Conservation (phyloP, 2,329 filamentous ascomycete species). For the Penicillium sp. region DNA sequence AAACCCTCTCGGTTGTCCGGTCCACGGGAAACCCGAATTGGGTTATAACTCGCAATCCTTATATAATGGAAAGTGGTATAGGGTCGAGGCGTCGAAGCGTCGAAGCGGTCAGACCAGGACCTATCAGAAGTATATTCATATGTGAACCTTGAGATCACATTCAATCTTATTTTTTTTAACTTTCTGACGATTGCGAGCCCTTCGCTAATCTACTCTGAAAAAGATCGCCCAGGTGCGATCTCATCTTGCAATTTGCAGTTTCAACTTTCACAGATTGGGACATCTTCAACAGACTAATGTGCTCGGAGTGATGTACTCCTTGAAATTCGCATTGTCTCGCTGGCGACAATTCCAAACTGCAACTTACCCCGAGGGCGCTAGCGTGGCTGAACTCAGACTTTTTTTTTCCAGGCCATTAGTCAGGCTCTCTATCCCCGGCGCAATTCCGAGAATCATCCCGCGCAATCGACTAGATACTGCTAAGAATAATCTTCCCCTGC, state of each 20-base stretch:
- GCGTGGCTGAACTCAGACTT: slow-evolving; percentile 21
- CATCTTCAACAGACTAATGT: not conserved
- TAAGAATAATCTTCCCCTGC: slow-evolving; percentile 5
- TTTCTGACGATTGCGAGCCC: slow-evolving; percentile 2
- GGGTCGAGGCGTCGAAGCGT: slow-evolving; percentile 15
- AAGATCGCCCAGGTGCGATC: not conserved
- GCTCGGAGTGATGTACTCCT: slow-evolving; percentile 4
- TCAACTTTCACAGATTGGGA: not conserved
- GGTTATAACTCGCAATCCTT: not conserved
- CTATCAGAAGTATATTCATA: slow-evolving; percentile 3
- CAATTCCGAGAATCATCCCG: slow-evolving; percentile 7
- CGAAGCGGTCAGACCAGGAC: slow-evolving; percentile 13
- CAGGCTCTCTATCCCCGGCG: slow-evolving; percentile 3
- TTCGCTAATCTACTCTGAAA: not conserved
- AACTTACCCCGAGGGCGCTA: slow-evolving; percentile 11
- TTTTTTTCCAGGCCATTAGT: not conserved
- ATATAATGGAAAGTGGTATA: not conserved
- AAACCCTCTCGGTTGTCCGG: not conserved
- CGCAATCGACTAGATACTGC: not conserved
- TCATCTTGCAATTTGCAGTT: not conserved
- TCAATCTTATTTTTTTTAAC: slow-evolving; percentile 21
- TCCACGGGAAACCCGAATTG: not conserved
- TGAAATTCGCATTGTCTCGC: not conserved
- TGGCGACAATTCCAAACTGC: slow-evolving; percentile 1
- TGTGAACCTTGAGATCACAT: slow-evolving; percentile 11